Evolutionary conservation across 768 basidiomycete genomes (phyloP).

Genomic region (Boletus speciosus): DNA sequence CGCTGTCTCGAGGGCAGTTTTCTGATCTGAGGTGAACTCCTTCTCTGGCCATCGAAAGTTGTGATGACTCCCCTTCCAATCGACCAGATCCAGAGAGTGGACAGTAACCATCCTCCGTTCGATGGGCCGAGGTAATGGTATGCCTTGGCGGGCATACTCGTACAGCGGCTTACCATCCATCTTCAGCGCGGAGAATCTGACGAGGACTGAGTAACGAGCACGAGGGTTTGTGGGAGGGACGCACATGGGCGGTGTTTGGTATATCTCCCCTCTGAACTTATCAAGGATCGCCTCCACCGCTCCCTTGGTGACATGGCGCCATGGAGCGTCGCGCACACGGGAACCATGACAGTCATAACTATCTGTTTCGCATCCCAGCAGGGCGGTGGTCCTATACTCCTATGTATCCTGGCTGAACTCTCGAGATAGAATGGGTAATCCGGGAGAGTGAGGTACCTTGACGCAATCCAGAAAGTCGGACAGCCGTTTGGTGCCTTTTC

Average conservation of each 20-base stretch:
- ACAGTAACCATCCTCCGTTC: slow-evolving; percentile 81
- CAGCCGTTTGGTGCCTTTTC: slow-evolving; percentile 86
- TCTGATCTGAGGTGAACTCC: slow-evolving; percentile 63
- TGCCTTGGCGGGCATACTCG: slow-evolving; percentile 90
- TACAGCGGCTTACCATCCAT: slow-evolving; percentile 97
- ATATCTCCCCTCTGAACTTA: slow-evolving; percentile 81
- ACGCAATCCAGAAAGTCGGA: slow-evolving; percentile 80
- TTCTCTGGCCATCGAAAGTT: slow-evolving; percentile 73
- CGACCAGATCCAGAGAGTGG: slow-evolving; percentile 71
- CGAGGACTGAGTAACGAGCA: slow-evolving; percentile 5
- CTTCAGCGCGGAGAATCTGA: slow-evolving; percentile 94
- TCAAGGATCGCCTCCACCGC: slow-evolving; percentile 65
- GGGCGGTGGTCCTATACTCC: slow-evolving; percentile 90
- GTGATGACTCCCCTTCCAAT: slow-evolving; percentile 80
- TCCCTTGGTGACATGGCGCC: slow-evolving; percentile 81
- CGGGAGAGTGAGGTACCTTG: slow-evolving; percentile 54
- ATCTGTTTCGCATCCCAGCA: slow-evolving; percentile 94
- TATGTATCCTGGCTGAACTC: slow-evolving; percentile 32
- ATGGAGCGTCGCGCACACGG: slow-evolving; percentile 70
- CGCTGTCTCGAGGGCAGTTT: slow-evolving; percentile 63
- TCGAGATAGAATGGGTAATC: slow-evolving; percentile 2
- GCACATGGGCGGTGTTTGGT: slow-evolving; percentile 91
- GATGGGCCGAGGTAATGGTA: slow-evolving; percentile 92
- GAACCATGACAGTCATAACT: slow-evolving; percentile 90
- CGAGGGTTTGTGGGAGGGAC: slow-evolving; percentile 10